Conservation (phyloP, 2,329 filamentous ascomycete species). For the Claviceps spartinae region DNA sequence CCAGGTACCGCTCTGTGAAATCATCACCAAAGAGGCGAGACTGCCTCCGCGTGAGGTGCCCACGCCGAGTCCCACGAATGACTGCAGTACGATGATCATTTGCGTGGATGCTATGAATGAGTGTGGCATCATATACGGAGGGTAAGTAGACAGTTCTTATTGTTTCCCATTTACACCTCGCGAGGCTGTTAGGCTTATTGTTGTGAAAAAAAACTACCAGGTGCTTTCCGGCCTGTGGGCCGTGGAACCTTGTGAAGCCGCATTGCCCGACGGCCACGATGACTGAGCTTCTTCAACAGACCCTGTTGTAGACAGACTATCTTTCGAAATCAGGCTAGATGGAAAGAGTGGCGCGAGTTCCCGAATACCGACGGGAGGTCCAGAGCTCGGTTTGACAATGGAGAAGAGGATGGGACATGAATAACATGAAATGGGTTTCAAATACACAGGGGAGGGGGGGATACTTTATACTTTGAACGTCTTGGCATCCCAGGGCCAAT, state of each 20-base stretch:
- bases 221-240: conserved; percentile 13
- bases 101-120: conserved; percentile 13
- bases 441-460: background rate
- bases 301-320: background rate
- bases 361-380: background rate
- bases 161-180: background rate
- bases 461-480: background rate
- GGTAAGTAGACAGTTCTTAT: conserved; percentile 7
- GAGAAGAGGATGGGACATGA: background rate
- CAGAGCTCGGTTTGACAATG: background rate
- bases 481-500: background rate
- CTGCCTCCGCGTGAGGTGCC: background rate
- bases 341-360: background rate
- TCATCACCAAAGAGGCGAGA: background rate
- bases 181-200: background rate
- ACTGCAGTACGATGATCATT: conserved; percentile 14
- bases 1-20: background rate
- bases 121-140: conserved; percentile 14
- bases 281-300: background rate
- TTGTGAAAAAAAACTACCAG: conserved; percentile 2
- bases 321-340: background rate
- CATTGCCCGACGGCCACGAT: conserved; percentile 6
- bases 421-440: background rate
- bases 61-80: background rate
- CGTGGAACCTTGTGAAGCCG: conserved; percentile 8